These are phyloP conservation scores for Fusarium sp. DNA, from an alignment of 2,329 filamentous ascomycete genomes.

Conservation along the genomic window DNA sequence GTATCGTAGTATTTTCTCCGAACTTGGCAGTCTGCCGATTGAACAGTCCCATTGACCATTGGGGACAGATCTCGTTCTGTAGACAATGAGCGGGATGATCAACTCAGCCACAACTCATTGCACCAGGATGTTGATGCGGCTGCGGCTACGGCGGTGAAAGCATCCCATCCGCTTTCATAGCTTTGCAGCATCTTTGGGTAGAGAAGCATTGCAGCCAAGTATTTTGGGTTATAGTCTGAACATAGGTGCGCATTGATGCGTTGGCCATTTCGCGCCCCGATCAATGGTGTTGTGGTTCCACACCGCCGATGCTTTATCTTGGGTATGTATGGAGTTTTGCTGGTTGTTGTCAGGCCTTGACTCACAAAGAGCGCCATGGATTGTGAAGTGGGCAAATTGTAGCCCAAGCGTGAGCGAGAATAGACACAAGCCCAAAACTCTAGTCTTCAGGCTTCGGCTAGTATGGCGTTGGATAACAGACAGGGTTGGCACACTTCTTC, in stretches of 20 bases:
- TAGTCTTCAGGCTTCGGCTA: conserved; percentile 27
- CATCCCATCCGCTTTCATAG: conserved; percentile 34
- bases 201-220: conserved; percentile 40
- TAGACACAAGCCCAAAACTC: conserved; percentile 19
- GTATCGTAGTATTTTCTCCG: conserved; percentile 4
- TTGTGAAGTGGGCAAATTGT: conserved; percentile 22
- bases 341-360: conserved; percentile 35
- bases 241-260: conserved; percentile 41
- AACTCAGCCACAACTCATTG: conserved; percentile 31
- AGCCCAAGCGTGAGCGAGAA: conserved; percentile 28
- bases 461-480: conserved; percentile 17
- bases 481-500: conserved; percentile 23
- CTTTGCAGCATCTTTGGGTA: conserved; percentile 42
- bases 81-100: conserved; percentile 12
- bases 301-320: conserved; percentile 42
- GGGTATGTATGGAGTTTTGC: conserved; percentile 35
- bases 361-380: conserved; percentile 32
- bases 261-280: conserved; percentile 42
- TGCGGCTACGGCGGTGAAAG: conserved; percentile 40
- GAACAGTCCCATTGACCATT: conserved; percentile 10
- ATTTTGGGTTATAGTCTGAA: conserved; percentile 33
- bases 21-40: conserved; percentile 11
- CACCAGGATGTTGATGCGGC: conserved; percentile 29
- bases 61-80: conserved; percentile 2
- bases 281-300: conserved; percentile 40